Evolutionary conservation across 2,329 filamentous ascomycete genomes (phyloP), one percentile per base, ranked within the genome.

Genomic region (Phyllosticta capitalensis): DNA sequence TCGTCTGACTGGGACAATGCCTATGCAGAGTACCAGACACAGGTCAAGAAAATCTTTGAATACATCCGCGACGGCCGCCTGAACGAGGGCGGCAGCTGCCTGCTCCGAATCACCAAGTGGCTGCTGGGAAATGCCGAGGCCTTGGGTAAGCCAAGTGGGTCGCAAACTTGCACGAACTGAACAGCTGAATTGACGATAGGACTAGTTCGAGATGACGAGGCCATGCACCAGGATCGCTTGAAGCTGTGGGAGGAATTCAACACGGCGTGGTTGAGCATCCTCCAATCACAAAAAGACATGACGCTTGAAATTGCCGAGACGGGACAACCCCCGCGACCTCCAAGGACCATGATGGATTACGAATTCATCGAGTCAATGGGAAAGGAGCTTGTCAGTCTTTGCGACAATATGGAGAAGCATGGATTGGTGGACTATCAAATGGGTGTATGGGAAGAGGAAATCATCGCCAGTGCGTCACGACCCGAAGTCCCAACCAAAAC

Each of bases 391-490:
- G 82, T 95, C 59, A 82, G 85, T 55, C 79, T 96, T 55, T 95
- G 92, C 70, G 91, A 97, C 70, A 83, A 83, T 55, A 83, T 97
- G 63, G 92, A 97, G 73, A 86, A 88, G 65, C 87, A 95, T 69
- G 94, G 94, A n/a, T 77, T 99, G 54, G 90, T 99, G 10, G 94
- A 99, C 75, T 99, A 97, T 71, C 88, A 97, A 68, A 95, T 96
- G 76, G 94, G 94, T 9, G 89, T 97, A 24, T 95, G 90, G 83
- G 94, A 97, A 74, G 92, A 97, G 70, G 85, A 89, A 69, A 96
- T 97, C 66, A 83, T 94, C 66, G 82, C 83, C 61, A 81, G 92
- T 96, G 78, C 75, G 89, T 80, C 26, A 22, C n/a, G 22, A 55
- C 48, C 48, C 53, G 49, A 52, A 30, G n/a, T n/a, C 53, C 19